A percentile compares a stretch with the other conserved stretches of the same genome.
phyloP scores from a whole-genome alignment of 2,329 filamentous ascomycete genomes.

The Botryotinia narcissicola region DNA sequence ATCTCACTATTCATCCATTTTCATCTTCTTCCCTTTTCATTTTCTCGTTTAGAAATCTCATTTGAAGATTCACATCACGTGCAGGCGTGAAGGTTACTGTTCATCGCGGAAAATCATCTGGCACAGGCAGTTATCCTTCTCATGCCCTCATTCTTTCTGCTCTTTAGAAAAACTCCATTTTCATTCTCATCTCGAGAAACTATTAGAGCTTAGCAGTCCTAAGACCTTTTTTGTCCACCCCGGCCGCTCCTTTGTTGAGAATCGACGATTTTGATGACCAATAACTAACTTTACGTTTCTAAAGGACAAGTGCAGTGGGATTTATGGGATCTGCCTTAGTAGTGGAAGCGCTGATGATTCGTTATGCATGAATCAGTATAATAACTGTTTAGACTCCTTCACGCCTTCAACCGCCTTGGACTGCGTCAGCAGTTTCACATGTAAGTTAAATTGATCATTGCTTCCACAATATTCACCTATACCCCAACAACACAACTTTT shows the following conservation, averaged over 20 bases:
- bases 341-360: slow-evolving; percentile 19
- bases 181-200: neutral
- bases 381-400: slow-evolving; percentile 24
- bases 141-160: neutral
- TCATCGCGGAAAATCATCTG: neutral
- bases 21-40: too few relatives aligned
- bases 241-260: neutral
- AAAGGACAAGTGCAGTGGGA: slow-evolving; percentile 22
- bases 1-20: too few relatives aligned
- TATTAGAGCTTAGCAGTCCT: neutral
- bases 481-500: rapidly evolving
- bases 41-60: neutral
- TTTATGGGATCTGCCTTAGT: slow-evolving; percentile 23
- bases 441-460: neutral
- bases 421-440: slow-evolving; percentile 21
- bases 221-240: neutral
- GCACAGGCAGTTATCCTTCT: neutral
- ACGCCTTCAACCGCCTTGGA: slow-evolving; percentile 20
- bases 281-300: neutral
- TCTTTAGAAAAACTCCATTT: neutral
- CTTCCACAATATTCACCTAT: neutral
- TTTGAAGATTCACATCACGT: neutral
- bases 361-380: slow-evolving; percentile 25
- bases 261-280: neutral
- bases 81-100: neutral